A percentile compares a stretch with the other conserved stretches of the same genome.
These are phyloP conservation scores for Yarrowia galli DNA, from an alignment of 1,139 yeast species.

Conservation along the genomic window DNA sequence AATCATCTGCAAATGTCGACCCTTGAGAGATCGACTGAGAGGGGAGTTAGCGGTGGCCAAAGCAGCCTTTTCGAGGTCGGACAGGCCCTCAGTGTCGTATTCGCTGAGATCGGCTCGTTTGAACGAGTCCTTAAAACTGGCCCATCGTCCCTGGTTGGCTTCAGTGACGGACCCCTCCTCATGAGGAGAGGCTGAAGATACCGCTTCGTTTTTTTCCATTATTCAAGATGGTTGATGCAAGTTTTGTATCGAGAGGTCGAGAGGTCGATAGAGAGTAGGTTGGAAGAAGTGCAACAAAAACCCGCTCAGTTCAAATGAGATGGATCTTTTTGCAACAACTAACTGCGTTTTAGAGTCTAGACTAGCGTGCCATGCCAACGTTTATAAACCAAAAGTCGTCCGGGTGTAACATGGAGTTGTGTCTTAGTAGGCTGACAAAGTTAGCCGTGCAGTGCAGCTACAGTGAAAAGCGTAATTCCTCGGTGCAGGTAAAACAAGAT, in stretches of 20 bases:
- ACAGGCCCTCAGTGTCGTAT: constrained; percentile 47
- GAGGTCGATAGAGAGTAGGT: background rate
- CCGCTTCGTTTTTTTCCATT: constrained; percentile 30
- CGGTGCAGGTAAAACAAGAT: constrained; percentile 22
- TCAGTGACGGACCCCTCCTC: constrained; percentile 34
- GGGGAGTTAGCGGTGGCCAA: constrained; percentile 47
- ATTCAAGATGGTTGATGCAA: constrained; percentile 6
- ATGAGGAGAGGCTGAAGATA: constrained; percentile 8
- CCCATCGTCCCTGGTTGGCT: constrained; percentile 41
- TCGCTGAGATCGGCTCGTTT: constrained; percentile 45
- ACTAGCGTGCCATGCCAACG: constrained; percentile 12
- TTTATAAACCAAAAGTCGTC: constrained; percentile 8
- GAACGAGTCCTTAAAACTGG: constrained; percentile 47
- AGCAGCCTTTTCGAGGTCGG: constrained; percentile 45
- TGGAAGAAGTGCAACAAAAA: constrained; percentile 5
- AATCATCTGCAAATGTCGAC: constrained; percentile 64
- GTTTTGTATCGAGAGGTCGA: too few species aligned
- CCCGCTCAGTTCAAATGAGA: constrained; percentile 40
- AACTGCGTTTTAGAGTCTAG: constrained; percentile 10
- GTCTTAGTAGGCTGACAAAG: background rate
- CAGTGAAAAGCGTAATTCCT: background rate
- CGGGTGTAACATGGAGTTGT: constrained; percentile 5
- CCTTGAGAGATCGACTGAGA: constrained; percentile 53
- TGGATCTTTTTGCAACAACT: constrained; percentile 11
- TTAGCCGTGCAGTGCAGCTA: constrained; percentile 17